Conservation (phyloP, 306 rosid species). For the Vigna trinervia region DNA sequence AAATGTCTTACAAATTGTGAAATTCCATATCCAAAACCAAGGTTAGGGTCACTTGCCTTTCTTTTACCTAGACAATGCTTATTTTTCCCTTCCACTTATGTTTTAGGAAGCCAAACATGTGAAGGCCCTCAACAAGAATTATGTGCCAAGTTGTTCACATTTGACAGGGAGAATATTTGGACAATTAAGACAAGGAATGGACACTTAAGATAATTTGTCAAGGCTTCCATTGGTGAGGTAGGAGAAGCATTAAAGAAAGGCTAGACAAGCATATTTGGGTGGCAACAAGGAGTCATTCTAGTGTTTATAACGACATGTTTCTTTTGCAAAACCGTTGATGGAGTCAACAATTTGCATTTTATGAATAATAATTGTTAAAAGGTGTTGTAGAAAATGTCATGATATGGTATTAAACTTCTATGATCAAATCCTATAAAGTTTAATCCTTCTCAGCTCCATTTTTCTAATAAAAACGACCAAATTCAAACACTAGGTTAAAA, state of each 20-base stretch:
- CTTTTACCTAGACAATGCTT: conserved; percentile 72
- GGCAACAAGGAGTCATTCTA: neutral
- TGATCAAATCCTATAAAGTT: neutral
- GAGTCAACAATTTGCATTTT: no score
- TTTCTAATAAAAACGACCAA: neutral
- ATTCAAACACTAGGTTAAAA: neutral
- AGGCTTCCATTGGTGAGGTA: neutral
- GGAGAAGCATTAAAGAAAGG: neutral
- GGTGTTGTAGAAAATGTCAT: neutral
- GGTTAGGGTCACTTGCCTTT: conserved; percentile 73
- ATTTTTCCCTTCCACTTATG: conserved; percentile 58
- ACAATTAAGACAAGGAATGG: neutral
- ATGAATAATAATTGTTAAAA: no score
- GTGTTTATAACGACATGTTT: neutral
- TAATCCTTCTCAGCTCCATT: neutral
- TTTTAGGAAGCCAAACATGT: conserved; percentile 49
- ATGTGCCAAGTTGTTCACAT: conserved; percentile 68
- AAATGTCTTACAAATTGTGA: no score
- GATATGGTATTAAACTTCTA: neutral
- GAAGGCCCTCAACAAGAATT: conserved; percentile 63
- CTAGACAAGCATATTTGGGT: neutral
- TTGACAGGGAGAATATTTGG: neutral
- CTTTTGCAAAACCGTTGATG: no score
- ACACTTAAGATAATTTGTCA: neutral
- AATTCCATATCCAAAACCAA: no score